Base-by-base conservation (phyloP, 352 stramenopile genomes). In the Phytophthora hybrid region DNA sequence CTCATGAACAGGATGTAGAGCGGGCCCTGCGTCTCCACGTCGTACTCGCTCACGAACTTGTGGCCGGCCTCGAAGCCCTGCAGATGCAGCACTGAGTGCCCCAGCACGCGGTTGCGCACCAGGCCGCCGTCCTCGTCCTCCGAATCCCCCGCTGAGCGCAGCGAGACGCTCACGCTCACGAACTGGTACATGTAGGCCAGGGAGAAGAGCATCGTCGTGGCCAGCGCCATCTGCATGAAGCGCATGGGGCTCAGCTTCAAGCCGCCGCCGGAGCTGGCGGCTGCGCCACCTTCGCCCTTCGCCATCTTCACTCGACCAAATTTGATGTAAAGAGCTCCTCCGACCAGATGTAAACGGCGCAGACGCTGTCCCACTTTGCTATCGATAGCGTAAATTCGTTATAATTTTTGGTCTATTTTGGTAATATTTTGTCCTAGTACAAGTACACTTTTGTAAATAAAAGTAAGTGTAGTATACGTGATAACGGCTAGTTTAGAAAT, bases 1-100 rank as follows among this genome's bases (percentile, higher is more conserved):
- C 87, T 93, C 87, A 94, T 93, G 58, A 95, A 84, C 37, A 95
- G 61, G 29, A 95, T 81, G 65, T 87, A 95, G 37, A 95, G 59
- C 21, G 84, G 85, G 0, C 89, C 89, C 29, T 92, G 82, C 6
- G 62, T 76, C 51, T 87, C 74, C 34, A 93, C 82, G 41, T 95
- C 78, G 54, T 94, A 94, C 69, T 88, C 77, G 64, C 80, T 91
- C 34, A 94, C 84, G 44, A 92, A 94, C 77, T 92, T 91, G 80
- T 91, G 80, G n/a, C 71, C 85, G 7, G 78, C 87, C 9, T 89
- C 77, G 63, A 94, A 94, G 66, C 87, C 87, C 69, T 93, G 83
- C 32, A 94, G 71, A 44, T 90, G 74, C 71, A 92, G 74, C 52
- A 83, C 73, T 29, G 81, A 87, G 73, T 94, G 83, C 32, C 82